Conservation (phyloP, 2,329 filamentous ascomycete species). For the Helicocarpus griseus region DNA sequence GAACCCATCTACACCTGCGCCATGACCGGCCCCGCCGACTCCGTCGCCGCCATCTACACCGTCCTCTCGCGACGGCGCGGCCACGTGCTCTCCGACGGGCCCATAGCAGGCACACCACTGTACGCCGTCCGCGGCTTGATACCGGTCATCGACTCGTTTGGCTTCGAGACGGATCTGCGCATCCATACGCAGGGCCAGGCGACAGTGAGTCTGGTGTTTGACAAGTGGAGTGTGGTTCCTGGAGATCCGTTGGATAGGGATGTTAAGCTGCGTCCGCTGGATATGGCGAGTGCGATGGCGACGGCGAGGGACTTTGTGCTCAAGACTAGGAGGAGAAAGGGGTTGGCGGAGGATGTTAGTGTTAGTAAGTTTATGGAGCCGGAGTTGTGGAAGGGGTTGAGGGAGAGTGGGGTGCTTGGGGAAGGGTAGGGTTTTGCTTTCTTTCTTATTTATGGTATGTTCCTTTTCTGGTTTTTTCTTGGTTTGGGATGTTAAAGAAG, state of each 20-base stretch:
- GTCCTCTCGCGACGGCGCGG: slow-evolving; percentile 79
- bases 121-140: slow-evolving; percentile 86
- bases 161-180: slow-evolving; percentile 92
- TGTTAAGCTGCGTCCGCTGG: slow-evolving; percentile 69
- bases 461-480: neutral
- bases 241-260: slow-evolving; percentile 89
- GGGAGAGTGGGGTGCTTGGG: slow-evolving; percentile 80
- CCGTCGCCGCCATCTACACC: slow-evolving; percentile 82
- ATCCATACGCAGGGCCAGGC: slow-evolving; percentile 94
- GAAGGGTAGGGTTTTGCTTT: slow-evolving; percentile 24
- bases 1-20: slow-evolving; percentile 89
- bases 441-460: neutral
- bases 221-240: slow-evolving; percentile 91
- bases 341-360: slow-evolving; percentile 86
- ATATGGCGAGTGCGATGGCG: slow-evolving; percentile 78
- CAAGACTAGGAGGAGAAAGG: slow-evolving; percentile 89
- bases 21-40: slow-evolving; percentile 85
- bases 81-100: slow-evolving; percentile 88
- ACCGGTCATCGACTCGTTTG: slow-evolving; percentile 94
- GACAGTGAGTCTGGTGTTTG: slow-evolving; percentile 84
- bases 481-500: neutral
- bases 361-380: slow-evolving; percentile 95
- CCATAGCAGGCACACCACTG: slow-evolving; percentile 85
- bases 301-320: slow-evolving; percentile 93
- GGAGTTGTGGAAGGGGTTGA: slow-evolving; percentile 78